A percentile compares a stretch with the other conserved stretches of the same genome.
phyloP scores from a whole-genome alignment of 2,329 filamentous ascomycete genomes.

The Fusarium graminum region DNA sequence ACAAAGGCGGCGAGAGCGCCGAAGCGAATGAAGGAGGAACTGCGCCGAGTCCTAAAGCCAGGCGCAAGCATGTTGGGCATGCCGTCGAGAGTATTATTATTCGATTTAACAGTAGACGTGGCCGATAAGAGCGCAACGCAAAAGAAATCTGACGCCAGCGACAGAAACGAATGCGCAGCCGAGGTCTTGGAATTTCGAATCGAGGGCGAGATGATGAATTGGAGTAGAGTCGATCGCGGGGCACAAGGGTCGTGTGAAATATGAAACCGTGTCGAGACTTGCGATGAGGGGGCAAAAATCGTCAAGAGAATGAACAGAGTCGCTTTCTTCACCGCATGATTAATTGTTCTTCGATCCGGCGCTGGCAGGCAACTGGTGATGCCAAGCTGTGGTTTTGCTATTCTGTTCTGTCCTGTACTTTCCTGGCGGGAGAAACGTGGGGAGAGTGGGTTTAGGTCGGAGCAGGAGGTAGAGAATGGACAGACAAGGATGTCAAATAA shows the following conservation, averaged over 20 bases:
- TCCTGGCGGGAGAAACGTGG: slow-evolving; percentile 28
- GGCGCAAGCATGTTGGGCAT: slow-evolving; percentile 56
- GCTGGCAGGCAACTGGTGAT: slow-evolving; percentile 19
- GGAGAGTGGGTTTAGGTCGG: slow-evolving; percentile 25
- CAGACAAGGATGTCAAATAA: slow-evolving; percentile 45
- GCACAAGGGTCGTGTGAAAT: slow-evolving; percentile 14
- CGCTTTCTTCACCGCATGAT: slow-evolving; percentile 39
- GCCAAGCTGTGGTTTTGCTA: slow-evolving; percentile 30
- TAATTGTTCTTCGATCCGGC: slow-evolving; percentile 12
- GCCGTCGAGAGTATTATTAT: slow-evolving; percentile 14
- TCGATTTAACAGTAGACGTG: slow-evolving; percentile 1
- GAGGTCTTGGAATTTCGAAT: slow-evolving; percentile 14
- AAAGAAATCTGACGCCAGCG: slow-evolving; percentile 42
- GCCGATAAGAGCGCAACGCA: slow-evolving; percentile 26
- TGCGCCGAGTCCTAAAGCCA: slow-evolving; percentile 59
- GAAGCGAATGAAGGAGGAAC: slow-evolving; percentile 60
- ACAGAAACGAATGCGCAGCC: slow-evolving; percentile 38
- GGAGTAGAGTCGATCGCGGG: slow-evolving; percentile 32
- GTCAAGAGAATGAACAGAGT: slow-evolving; percentile 14
- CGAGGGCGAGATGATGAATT: slow-evolving; percentile 31
- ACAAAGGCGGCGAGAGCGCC: slow-evolving; percentile 55
- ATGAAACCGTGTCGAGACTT: slow-evolving; percentile 10
- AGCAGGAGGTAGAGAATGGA: slow-evolving; percentile 34
- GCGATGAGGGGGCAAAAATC: slow-evolving; percentile 6
- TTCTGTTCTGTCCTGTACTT: slow-evolving; percentile 10